Evolutionary conservation across 2,329 filamentous ascomycete species (phyloP).

Genomic region (Fusarium torulosum): DNA sequence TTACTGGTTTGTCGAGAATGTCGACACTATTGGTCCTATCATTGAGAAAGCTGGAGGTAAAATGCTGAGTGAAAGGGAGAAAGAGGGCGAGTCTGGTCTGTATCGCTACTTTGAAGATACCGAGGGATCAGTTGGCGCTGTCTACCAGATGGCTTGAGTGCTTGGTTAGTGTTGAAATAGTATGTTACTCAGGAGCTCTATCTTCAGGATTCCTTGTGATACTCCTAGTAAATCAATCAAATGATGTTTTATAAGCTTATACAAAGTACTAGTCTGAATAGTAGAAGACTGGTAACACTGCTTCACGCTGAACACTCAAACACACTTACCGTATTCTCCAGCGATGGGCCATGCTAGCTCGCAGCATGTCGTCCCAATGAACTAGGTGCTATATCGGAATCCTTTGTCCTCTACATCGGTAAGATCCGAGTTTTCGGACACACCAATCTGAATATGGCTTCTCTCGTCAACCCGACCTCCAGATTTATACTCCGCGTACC

Average conservation of each 20-base stretch:
- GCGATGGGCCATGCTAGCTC: background rate
- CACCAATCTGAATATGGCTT: slow-evolving; percentile 15
- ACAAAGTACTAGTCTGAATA: background rate
- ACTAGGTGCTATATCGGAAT: slow-evolving; percentile 44
- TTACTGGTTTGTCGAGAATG: slow-evolving; percentile 50
- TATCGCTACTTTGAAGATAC: slow-evolving; percentile 51
- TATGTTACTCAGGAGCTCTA: background rate
- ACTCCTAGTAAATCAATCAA: background rate
- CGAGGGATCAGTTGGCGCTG: slow-evolving; percentile 49
- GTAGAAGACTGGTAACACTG: background rate
- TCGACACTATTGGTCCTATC: slow-evolving; percentile 42
- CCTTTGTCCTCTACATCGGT: slow-evolving; percentile 44
- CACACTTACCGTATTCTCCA: background rate
- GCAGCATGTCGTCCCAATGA: background rate
- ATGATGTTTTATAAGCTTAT: background rate
- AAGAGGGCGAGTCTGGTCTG: slow-evolving; percentile 47
- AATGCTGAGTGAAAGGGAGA: slow-evolving; percentile 47
- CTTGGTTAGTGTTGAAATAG: background rate
- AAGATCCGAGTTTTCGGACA: slow-evolving; percentile 37
- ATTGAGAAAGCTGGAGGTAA: slow-evolving; percentile 50
- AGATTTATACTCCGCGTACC: slow-evolving; percentile 3
- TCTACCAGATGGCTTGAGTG: slow-evolving; percentile 47
- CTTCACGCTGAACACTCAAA: background rate
- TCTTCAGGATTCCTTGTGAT: background rate
- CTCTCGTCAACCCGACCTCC: slow-evolving; percentile 7